Conservation (phyloP, 1,284 basidiomycete genomes). For the Fistulina hepatica region DNA sequence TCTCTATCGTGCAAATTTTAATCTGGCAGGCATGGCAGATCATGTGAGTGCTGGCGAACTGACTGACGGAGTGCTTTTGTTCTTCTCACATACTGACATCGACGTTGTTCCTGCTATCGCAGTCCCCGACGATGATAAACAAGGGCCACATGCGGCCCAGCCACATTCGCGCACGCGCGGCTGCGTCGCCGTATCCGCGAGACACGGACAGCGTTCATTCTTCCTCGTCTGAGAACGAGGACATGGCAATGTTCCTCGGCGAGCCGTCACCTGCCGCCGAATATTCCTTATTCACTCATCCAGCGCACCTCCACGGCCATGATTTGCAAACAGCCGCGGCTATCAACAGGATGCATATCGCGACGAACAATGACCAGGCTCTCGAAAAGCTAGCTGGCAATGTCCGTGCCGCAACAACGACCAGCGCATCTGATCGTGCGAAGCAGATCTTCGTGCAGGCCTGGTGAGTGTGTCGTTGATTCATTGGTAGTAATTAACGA, state of each 20-base stretch:
- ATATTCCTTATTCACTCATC: too few species aligned
- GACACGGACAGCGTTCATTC: slow-evolving; percentile 77
- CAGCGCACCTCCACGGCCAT: slow-evolving; percentile 38
- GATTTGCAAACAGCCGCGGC: slow-evolving; percentile 51
- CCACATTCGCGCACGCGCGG: slow-evolving; percentile 65
- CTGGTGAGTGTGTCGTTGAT: slow-evolving; percentile 42
- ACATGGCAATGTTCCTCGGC: slow-evolving; percentile 64
- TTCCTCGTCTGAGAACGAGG: slow-evolving; percentile 75
- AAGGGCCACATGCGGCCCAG: slow-evolving; percentile 63
- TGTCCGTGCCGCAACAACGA: slow-evolving; percentile 77
- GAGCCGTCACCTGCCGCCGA: slow-evolving; percentile 35
- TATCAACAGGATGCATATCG: slow-evolving; percentile 62
- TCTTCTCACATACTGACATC: slow-evolving; percentile 11
- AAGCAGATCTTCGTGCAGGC: slow-evolving; percentile 87
- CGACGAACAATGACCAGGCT: slow-evolving; percentile 49
- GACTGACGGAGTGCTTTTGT: too few species aligned
- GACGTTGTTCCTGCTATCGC: slow-evolving; percentile 11
- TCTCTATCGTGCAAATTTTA: slow-evolving; percentile 53
- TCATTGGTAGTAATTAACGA: too few species aligned
- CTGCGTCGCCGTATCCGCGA: slow-evolving; percentile 71
- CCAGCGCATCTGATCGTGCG: slow-evolving; percentile 76
- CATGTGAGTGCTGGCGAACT: slow-evolving; percentile 29
- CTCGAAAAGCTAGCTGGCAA: slow-evolving; percentile 79
- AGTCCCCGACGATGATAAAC: slow-evolving; percentile 48
- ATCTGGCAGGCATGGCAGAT: slow-evolving; percentile 36